A percentile compares a stretch with the other conserved stretches of the same genome.
These are phyloP conservation scores for Uronychia setigera DNA, from an alignment of 73 alveolate species.

Conservation along the genomic window DNA sequence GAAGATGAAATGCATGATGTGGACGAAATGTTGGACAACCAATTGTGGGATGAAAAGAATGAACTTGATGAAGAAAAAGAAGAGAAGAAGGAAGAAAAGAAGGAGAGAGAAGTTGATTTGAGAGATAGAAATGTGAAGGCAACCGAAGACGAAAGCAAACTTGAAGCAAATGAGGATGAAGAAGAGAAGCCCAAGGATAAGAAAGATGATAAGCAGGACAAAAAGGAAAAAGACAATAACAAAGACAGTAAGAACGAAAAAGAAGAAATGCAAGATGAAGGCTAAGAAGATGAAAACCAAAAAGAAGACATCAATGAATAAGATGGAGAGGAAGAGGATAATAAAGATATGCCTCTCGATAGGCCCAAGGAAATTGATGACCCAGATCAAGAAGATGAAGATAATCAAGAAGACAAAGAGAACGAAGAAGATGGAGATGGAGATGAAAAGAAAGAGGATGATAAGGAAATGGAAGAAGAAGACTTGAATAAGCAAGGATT, in stretches of 20 bases:
- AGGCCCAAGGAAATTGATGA: conserved; percentile 36
- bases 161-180: conserved; percentile 53
- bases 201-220: conserved; percentile 51
- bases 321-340: conserved; percentile 18
- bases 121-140: conserved; percentile 45
- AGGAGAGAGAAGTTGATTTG: conserved; percentile 70
- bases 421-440: conserved; percentile 38
- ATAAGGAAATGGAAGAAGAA: conserved; percentile 16
- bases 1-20: conserved; percentile 62
- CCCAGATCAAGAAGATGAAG: conserved; percentile 44
- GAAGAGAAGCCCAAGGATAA: conserved; percentile 56
- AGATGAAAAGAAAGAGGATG: background rate
- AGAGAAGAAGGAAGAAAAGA: conserved; percentile 56
- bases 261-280: conserved; percentile 42
- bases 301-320: conserved; percentile 13
- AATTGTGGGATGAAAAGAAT: conserved; percentile 52
- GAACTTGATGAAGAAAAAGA: conserved; percentile 64
- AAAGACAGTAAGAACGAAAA: conserved; percentile 52
- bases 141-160: conserved; percentile 47
- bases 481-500: conserved; percentile 8
- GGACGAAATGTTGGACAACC: conserved; percentile 54
- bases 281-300: conserved; percentile 8
- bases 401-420: conserved; percentile 46
- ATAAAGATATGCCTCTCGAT: conserved; percentile 36
- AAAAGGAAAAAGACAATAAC: conserved; percentile 40